These are phyloP conservation scores for Davidsoniella eucalypti DNA, from an alignment of 2,329 filamentous ascomycete genomes.

Conservation along the genomic window DNA sequence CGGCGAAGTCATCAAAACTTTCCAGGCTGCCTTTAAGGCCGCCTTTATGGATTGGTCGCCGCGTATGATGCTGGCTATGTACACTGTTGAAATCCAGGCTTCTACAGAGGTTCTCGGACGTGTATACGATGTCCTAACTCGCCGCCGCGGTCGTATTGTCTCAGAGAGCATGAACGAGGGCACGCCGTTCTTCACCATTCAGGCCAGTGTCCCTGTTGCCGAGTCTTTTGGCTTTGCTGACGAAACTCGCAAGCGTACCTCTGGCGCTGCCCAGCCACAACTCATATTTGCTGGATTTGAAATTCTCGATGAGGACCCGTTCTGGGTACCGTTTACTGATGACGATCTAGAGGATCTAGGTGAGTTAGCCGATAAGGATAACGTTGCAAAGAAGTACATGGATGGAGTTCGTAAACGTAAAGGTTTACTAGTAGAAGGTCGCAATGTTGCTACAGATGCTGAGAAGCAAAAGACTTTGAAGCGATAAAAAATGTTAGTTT, in stretches of 20 bases:
- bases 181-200: conserved; percentile 90
- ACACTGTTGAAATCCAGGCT: conserved; percentile 92
- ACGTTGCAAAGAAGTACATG: conserved; percentile 92
- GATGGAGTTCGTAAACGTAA: conserved; percentile 75
- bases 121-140: conserved; percentile 95
- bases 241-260: conserved; percentile 89
- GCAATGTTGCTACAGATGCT: conserved; percentile 63
- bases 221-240: conserved; percentile 94
- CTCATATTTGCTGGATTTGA: conserved; percentile 88
- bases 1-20: conserved; percentile 80
- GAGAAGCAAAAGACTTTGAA: conserved; percentile 75
- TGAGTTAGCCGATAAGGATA: conserved; percentile 83
- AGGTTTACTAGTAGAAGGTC: conserved; percentile 68
- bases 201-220: conserved; percentile 72
- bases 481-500: conserved; percentile 24
- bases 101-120: conserved; percentile 87
- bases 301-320: conserved; percentile 85
- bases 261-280: conserved; percentile 80
- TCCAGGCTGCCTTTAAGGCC: conserved; percentile 65
- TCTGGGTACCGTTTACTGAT: conserved; percentile 94
- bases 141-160: conserved; percentile 74
- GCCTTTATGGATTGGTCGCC: conserved; percentile 94
- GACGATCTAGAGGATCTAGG: conserved; percentile 93
- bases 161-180: conserved; percentile 88
- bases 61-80: conserved; percentile 92